These are phyloP conservation scores for Candida sanyaensis DNA, from an alignment of 1,139 yeast species.

Conservation along the genomic window DNA sequence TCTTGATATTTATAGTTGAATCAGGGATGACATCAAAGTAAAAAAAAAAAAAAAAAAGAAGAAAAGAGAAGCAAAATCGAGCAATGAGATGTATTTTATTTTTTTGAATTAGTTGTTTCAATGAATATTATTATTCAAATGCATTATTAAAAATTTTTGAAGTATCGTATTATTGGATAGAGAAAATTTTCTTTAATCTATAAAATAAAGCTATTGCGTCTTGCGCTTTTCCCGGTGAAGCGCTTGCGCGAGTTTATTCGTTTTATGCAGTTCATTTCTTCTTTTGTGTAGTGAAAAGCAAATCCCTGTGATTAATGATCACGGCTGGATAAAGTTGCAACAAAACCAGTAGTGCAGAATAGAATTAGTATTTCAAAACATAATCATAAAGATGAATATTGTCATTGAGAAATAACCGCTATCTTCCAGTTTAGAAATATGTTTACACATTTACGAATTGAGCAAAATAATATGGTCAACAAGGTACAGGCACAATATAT, in stretches of 20 bases:
- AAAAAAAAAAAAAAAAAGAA: too few species aligned
- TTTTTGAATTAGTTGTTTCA: neutral
- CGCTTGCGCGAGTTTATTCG: neutral
- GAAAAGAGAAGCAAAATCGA: neutral
- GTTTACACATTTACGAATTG: neutral
- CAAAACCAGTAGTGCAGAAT: too few species aligned
- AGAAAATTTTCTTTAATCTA: neutral
- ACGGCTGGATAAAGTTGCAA: too few species aligned
- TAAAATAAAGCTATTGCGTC: neutral
- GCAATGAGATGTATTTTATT: neutral
- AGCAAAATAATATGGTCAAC: neutral
- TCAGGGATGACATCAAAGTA: neutral
- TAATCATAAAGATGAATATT: too few species aligned
- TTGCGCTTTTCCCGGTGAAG: neutral
- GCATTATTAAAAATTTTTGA: too few species aligned
- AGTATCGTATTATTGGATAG: too few species aligned
- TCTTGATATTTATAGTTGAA: neutral
- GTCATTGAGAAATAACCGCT: too few species aligned
- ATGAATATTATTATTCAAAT: too few species aligned
- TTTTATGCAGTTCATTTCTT: neutral
- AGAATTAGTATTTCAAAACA: too few species aligned
- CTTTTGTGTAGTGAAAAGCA: too few species aligned
- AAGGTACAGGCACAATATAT: neutral
- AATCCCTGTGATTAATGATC: too few species aligned
- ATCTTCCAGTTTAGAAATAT: neutral